These are phyloP conservation scores for Leptosphaerulina australis DNA, from an alignment of 2,329 filamentous ascomycete species.

Conservation along the genomic window DNA sequence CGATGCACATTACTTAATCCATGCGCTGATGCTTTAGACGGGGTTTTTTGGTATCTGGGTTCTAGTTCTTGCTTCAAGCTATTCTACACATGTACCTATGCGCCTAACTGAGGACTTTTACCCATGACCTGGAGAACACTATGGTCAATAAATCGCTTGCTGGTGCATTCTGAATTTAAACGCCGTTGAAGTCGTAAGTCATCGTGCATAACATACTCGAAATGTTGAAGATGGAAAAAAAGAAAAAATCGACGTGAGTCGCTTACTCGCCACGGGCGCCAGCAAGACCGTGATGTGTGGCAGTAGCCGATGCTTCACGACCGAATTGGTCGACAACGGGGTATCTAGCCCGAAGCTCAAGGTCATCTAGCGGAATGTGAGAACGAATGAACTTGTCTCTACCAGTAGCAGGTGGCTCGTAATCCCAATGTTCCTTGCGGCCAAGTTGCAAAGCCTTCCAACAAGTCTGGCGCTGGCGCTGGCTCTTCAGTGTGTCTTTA, in stretches of 20 bases:
- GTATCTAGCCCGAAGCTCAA: conserved; percentile 77
- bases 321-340: conserved; percentile 61
- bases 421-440: conserved; percentile 75
- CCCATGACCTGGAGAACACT: neutral
- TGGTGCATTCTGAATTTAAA: neutral
- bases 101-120: neutral
- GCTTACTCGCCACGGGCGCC: conserved; percentile 44
- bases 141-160: conserved; percentile 1
- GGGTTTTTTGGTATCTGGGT: neutral
- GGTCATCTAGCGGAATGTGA: conserved; percentile 78
- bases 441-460: conserved; percentile 78
- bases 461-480: conserved; percentile 78
- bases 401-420: conserved; percentile 74
- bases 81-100: neutral
- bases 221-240: neutral
- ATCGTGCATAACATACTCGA: neutral
- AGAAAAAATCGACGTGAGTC: neutral
- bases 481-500: conserved; percentile 72
- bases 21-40: neutral
- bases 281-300: conserved; percentile 44
- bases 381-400: conserved; percentile 77
- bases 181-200: conserved; percentile 8
- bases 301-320: conserved; percentile 40
- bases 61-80: neutral
- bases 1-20: neutral